Evolutionary conservation across 1,284 basidiomycete species (phyloP), one percentile per base, ranked within the genome.

Genomic region (Naganishia liquefaciens): DNA sequence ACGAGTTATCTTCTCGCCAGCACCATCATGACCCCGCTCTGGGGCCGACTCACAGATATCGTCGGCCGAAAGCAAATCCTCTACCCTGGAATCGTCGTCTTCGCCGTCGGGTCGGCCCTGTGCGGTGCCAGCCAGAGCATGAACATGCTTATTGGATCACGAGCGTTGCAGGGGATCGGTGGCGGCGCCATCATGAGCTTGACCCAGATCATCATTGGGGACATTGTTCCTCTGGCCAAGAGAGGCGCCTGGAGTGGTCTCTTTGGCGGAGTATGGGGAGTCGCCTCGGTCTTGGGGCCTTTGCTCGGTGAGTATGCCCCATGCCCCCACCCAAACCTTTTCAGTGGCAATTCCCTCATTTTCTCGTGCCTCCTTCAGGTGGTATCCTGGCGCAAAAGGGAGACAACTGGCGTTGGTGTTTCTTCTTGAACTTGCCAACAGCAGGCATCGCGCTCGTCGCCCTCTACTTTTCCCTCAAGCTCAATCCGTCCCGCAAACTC

Each of bases 381-480:
- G 44, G 40, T 33, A 44, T 50, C 49, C 43, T 63, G 21, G 57
- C 57, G 11, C 57, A 60, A 21, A 47, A 60, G 33, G 57, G 57
- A 9, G 39, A 60, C 57, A 40, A 57, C 47, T 79, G 79, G 77
- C 69, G 79, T 27, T 80, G 77, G 79, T 75, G 75, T 64, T 80
- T 81, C 71, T 77, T 76, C 60, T 71, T 80, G 72, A 81, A 81
- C 69, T 71, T 81, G 0, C 78, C 78, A 0, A 75, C 73, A 0
- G 74, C 73, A 39, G 77, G 70, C 10, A 71, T 90, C 44, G 90
- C 91, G 2, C 84, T 86, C 27, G 77, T 77, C 3, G 88, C 90
- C 73, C 85, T 89, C 75, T 90, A 88, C 79, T 84, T 96, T 51
- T 88, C 93, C 70, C 82, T 96, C 42, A 91, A 93, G 21, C 58